Percentiles rank a stretch among this genome's conserved stretches.
Evolutionary conservation across 2,329 filamentous ascomycete species (phyloP).

Genomic region (Trichothecium roseum): DNA sequence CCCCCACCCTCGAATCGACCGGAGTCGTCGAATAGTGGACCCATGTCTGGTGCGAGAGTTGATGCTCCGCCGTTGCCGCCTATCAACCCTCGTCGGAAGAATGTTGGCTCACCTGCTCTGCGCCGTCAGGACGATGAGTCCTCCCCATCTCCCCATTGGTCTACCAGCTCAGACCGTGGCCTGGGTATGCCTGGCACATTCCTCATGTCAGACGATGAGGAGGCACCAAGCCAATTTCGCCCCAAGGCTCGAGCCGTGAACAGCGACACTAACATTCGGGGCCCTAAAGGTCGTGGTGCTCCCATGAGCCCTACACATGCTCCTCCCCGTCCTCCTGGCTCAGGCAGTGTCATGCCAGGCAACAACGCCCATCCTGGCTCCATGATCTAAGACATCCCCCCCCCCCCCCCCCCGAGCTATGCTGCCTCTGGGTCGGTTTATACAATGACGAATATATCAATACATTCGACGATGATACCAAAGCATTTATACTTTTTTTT

Average conservation of each 20-base stretch:
- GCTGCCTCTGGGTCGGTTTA: too few species aligned
- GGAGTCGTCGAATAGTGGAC: too few species aligned
- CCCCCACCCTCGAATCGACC: too few species aligned
- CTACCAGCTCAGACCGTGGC: constrained; percentile 5
- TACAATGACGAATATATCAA: too few species aligned
- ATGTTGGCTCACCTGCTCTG: constrained; percentile 23
- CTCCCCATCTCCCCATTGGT: constrained; percentile 11
- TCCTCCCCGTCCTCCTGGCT: not conserved
- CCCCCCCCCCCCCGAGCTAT: too few species aligned
- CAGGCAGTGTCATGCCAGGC: not conserved
- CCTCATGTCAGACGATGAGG: constrained; percentile 29
- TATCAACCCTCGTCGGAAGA: constrained; percentile 46
- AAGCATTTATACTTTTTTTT: too few species aligned
- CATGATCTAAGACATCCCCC: too few species aligned
- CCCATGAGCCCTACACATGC: constrained; percentile 5
- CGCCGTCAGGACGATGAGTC: constrained; percentile 5
- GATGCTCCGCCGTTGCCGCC: constrained; percentile 30
- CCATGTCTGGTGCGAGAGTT: too few species aligned
- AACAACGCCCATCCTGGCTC: not conserved
- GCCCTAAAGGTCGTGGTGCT: constrained; percentile 14
- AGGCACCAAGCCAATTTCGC: constrained; percentile 19
- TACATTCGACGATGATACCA: too few species aligned
- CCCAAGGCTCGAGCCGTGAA: constrained; percentile 32
- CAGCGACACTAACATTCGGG: constrained; percentile 27
- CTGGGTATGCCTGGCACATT: constrained; percentile 18